Conservation (phyloP, 2,329 filamentous ascomycete genomes). For the Ceratocystis huliohia region DNA sequence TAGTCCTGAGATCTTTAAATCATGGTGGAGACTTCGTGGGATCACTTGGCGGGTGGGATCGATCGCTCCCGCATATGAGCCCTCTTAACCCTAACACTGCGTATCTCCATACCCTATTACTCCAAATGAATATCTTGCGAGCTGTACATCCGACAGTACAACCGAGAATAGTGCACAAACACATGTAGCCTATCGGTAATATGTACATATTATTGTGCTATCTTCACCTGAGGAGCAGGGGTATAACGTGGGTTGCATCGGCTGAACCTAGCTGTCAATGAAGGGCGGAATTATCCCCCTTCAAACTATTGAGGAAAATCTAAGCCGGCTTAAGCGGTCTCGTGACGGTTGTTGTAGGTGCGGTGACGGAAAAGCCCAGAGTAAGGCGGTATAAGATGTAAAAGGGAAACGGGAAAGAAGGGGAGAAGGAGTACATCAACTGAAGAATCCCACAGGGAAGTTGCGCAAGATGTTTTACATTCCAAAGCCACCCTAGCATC, state of each 20-base stretch:
- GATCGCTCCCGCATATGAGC: neutral
- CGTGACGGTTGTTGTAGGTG: too few relatives aligned
- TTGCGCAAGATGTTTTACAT: too few relatives aligned
- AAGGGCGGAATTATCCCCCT: neutral
- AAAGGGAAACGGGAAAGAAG: neutral
- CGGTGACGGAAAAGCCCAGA: neutral
- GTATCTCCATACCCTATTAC: too few relatives aligned
- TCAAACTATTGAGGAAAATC: neutral
- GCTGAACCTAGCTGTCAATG: neutral
- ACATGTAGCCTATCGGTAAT: too few relatives aligned
- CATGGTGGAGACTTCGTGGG: neutral
- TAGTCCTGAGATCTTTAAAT: neutral
- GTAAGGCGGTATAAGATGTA: neutral
- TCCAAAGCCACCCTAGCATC: too few relatives aligned
- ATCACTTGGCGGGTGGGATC: neutral
- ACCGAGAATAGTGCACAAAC: too few relatives aligned
- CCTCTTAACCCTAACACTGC: neutral
- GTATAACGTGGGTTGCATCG: conserved; percentile 7
- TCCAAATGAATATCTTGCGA: too few relatives aligned
- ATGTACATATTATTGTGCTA: too few relatives aligned
- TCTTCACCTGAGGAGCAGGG: neutral
- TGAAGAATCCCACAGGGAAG: neutral
- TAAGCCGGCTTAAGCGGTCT: neutral
- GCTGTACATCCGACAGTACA: too few relatives aligned
- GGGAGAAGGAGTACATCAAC: neutral